Base-by-base conservation (phyloP, 202 grass and related monocot species). In the Brachypodium distachyon region DNA sequence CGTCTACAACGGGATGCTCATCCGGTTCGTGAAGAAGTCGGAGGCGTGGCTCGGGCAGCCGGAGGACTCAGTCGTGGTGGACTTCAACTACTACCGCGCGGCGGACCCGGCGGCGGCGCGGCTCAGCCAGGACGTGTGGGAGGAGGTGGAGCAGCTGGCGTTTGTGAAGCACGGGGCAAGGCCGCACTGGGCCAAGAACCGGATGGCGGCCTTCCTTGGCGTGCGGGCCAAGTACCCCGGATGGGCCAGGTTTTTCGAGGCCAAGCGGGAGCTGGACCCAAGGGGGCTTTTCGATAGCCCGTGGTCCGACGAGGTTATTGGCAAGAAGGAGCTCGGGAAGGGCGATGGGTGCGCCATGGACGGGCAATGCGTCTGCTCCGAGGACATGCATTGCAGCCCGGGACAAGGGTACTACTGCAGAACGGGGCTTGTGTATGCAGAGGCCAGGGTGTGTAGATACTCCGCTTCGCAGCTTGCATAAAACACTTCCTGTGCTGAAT, bases 121-220 rank as follows among this genome's bases (percentile, higher is more conserved):
- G 62, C 77, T 93, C 12, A 70, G 76, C 70, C 77, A 83, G 81
- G 93, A 97, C 76, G 63, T 89, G 62, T 88, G 85, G 87, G 93
- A 97, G 79, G 93, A 97, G 87, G 88, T 97, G 52, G 93, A 93
- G 78, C 93, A 97, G 84, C 80, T 97, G 63, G 93, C 93, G 50
- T 93, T 97, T 76, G 68, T 83, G 7, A 97, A 89, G 81, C 78
- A 93, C 67, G 76, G 81, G 17, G 90, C 93, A 5, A 66, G 77
- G 51, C 93, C 90, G 16, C 93, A 90, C 86, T 97, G 90, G 72
- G 93, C 76, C 12, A 97, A 97, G 85, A 97, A 97, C 68, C 38
- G 87, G 39, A 38, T 83, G 13, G 63, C 81, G n/a, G 93, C 93
- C 31, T 97, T 97, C 85, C 39, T 16, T 1, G 72, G 85, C 17